phyloP scores from a whole-genome alignment of 176 grass and related monocot species.

The Bolboschoenus planiculmis region DNA sequence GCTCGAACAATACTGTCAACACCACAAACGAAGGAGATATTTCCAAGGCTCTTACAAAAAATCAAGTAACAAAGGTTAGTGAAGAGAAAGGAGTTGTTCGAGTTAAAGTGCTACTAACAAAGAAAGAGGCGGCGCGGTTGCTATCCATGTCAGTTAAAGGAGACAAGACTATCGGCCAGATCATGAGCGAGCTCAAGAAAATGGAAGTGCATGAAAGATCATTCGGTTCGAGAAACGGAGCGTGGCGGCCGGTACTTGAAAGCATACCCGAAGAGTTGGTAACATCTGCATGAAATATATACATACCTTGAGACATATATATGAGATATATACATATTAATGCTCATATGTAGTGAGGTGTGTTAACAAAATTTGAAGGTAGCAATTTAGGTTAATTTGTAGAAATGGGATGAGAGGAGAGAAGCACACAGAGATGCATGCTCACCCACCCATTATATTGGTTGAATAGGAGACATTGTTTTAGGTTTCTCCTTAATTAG shows the following conservation, averaged over 20 bases:
- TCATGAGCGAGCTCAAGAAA: constrained; percentile 57
- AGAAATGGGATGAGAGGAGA: neutral
- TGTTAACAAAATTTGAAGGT: neutral
- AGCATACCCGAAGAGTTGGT: constrained; percentile 67
- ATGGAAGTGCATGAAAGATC: constrained; percentile 43
- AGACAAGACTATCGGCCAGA: constrained; percentile 48
- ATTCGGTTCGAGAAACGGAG: neutral
- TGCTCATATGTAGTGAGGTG: neutral
- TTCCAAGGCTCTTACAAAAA: neutral
- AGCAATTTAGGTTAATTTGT: neutral
- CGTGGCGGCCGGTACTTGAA: constrained; percentile 53
- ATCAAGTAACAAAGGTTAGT: neutral
- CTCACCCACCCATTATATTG: neutral
- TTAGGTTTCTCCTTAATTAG: constrained; percentile 8
- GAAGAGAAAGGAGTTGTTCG: constrained; percentile 30
- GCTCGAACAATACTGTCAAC: neutral
- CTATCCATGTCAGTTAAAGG: constrained; percentile 43
- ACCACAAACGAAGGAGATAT: neutral
- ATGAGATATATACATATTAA: neutral
- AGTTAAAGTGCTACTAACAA: constrained; percentile 74
- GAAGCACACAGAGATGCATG: neutral
- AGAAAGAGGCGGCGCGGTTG: constrained; percentile 67
- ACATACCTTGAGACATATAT: neutral
- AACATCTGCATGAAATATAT: neutral
- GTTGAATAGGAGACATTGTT: constrained; percentile 8